Percentiles rank a stretch among this genome's conserved stretches.
phyloP scores from a whole-genome alignment of 163 green algal species.

The Scenedesmus sp. region DNA sequence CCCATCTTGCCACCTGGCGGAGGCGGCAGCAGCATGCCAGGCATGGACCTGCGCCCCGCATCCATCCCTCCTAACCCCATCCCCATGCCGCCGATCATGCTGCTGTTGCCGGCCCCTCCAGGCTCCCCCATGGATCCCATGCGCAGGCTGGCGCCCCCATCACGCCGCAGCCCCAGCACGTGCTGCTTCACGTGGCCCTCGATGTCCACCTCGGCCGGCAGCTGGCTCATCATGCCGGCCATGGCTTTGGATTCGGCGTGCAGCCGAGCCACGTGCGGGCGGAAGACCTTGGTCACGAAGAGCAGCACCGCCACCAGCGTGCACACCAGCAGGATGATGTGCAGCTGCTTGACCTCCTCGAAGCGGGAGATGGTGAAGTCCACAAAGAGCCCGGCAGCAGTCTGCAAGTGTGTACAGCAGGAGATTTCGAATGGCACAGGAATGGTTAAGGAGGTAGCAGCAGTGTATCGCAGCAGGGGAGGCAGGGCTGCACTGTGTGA shows the following conservation, averaged over 20 bases:
- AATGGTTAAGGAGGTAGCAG: no score
- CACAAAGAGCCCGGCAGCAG: conserved; percentile 24
- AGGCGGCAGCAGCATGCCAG: not conserved
- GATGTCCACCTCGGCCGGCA: conserved; percentile 44
- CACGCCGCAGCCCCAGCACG: conserved; percentile 19
- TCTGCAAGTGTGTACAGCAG: not conserved
- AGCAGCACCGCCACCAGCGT: conserved; percentile 31
- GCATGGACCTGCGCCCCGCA: not conserved
- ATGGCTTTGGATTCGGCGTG: conserved; percentile 32
- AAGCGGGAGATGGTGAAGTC: conserved; percentile 26
- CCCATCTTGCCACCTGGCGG: not conserved
- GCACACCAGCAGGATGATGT: conserved; percentile 57
- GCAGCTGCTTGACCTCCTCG: conserved; percentile 47
- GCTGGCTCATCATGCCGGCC: conserved; percentile 42
- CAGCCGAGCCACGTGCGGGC: conserved; percentile 16
- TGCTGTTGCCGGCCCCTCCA: not conserved
- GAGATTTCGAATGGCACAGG: not conserved
- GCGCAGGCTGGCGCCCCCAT: not conserved
- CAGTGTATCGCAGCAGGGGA: no score
- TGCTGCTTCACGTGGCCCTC: conserved; percentile 3
- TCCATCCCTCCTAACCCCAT: not conserved
- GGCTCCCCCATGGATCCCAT: not conserved
- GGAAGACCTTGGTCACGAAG: conserved; percentile 51
- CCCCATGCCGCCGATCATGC: not conserved
- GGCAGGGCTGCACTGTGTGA: no score